phyloP scores from a whole-genome alignment of 352 stramenopile genomes.

The Phytophthora ramorum region DNA sequence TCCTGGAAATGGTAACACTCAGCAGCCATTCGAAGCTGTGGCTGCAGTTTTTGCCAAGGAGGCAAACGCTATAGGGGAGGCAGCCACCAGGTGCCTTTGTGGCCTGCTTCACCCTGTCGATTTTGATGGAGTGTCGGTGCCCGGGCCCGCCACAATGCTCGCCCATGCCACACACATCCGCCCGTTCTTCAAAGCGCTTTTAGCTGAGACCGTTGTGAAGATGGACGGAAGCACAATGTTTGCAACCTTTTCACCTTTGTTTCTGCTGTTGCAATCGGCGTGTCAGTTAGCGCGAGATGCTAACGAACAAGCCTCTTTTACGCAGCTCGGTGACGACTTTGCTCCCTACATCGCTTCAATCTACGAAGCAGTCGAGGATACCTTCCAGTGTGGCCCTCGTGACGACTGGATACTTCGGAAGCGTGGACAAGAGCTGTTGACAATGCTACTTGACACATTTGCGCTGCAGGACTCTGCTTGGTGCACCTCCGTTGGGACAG shows the following conservation, averaged over 20 bases:
- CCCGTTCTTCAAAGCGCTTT: conserved; percentile 44
- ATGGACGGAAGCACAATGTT: conserved; percentile 61
- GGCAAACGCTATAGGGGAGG: conserved; percentile 51
- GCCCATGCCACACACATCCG: conserved; percentile 44
- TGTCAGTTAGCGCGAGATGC: conserved; percentile 43
- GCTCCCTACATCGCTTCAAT: conserved; percentile 47
- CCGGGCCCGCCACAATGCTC: conserved; percentile 30
- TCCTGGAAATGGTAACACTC: conserved; percentile 6
- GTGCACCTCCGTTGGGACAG: conserved; percentile 13
- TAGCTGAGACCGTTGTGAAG: conserved; percentile 44
- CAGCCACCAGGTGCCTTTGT: conserved; percentile 57
- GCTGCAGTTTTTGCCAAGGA: conserved; percentile 49
- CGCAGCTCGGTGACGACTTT: conserved; percentile 40
- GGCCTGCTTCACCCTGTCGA: conserved; percentile 53
- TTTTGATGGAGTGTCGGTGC: conserved; percentile 55
- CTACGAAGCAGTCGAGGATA: conserved; percentile 67
- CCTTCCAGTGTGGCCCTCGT: conserved; percentile 52
- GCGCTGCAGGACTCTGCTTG: conserved; percentile 32
- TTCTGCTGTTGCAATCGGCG: conserved; percentile 55
- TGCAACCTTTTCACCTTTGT: conserved; percentile 48
- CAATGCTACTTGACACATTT: conserved; percentile 55
- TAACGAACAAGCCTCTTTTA: conserved; percentile 29
- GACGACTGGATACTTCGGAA: conserved; percentile 67
- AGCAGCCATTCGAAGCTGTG: conserved; percentile 41
- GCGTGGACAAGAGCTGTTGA: conserved; percentile 58